A percentile compares a stretch with the other conserved stretches of the same genome.
These are phyloP conservation scores for Strobilomyces echinocephalus DNA, from an alignment of 768 basidiomycete genomes.

Conservation along the genomic window DNA sequence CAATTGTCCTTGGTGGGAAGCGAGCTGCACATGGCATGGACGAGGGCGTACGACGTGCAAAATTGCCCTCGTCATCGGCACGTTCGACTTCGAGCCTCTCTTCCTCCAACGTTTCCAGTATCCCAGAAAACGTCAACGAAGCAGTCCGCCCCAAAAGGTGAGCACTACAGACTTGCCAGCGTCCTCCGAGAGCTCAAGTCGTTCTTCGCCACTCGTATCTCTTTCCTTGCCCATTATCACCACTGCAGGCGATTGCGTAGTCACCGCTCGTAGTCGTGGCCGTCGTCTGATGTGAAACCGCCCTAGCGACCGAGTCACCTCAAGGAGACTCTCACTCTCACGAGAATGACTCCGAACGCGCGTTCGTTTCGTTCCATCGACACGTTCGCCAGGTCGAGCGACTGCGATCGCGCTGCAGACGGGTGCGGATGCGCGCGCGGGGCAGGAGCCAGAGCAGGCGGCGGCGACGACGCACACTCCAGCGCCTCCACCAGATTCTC, in stretches of 20 bases:
- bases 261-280: neutral
- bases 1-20: neutral
- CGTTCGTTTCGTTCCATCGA: too few species aligned
- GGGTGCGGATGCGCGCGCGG: too few species aligned
- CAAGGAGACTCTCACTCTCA: too few species aligned
- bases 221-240: too few species aligned
- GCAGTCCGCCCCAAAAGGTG: neutral
- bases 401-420: neutral
- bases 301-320: too few species aligned
- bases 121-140: neutral
- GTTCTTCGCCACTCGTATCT: neutral
- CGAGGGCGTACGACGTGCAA: neutral
- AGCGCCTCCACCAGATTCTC: constrained; percentile 39
- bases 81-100: neutral
- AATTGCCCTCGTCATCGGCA: neutral
- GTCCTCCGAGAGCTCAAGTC: neutral
- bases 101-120: neutral
- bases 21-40: neutral
- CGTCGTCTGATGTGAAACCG: too few species aligned
- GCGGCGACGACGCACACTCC: neutral
- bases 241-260: neutral
- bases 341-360: too few species aligned
- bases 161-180: neutral
- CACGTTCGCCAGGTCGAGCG: neutral
- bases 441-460: too few species aligned